Evolutionary conservation across 768 basidiomycete species (phyloP).

Genomic region (Mycena rebaudengoi): DNA sequence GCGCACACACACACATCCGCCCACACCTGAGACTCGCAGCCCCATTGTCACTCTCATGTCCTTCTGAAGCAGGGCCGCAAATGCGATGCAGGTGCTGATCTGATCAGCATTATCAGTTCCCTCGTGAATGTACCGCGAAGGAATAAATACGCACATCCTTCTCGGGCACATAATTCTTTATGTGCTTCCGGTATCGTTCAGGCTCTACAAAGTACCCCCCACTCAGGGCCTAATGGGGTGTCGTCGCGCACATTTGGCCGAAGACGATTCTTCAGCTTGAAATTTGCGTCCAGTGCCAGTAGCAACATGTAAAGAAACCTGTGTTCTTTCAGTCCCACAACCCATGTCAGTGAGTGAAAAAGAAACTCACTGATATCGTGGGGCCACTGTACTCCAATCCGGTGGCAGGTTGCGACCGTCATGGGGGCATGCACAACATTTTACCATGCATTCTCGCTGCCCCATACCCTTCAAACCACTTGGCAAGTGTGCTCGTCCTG

Average conservation of each 20-base stretch:
- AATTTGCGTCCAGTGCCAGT: conserved; percentile 27
- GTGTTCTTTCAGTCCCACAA: not conserved
- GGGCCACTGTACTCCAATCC: conserved; percentile 6
- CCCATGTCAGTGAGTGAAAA: too few relatives aligned
- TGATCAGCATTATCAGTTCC: too few relatives aligned
- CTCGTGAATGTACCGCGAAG: too few relatives aligned
- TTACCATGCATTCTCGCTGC: conserved; percentile 13
- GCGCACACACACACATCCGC: conserved; percentile 12
- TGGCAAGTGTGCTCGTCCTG: conserved; percentile 5
- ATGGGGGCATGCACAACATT: conserved; percentile 30
- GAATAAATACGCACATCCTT: too few relatives aligned
- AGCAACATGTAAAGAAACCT: conserved; percentile 11
- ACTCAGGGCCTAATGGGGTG: conserved; percentile 13
- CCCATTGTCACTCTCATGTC: conserved; percentile 19
- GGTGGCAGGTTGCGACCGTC: conserved; percentile 21
- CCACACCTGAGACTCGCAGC: conserved; percentile 14
- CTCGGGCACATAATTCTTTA: not conserved
- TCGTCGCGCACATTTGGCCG: conserved; percentile 8
- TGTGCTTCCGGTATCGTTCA: conserved; percentile 5
- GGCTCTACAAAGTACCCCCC: conserved; percentile 23
- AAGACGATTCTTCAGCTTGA: conserved; percentile 20
- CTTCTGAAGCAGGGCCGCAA: too few relatives aligned
- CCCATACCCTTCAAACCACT: conserved; percentile 2
- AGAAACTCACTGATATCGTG: not conserved
- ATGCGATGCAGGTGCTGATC: conserved; percentile 21